Conservation (phyloP, 1,284 basidiomycete genomes). For the Phellopilus nigrolimitatus region DNA sequence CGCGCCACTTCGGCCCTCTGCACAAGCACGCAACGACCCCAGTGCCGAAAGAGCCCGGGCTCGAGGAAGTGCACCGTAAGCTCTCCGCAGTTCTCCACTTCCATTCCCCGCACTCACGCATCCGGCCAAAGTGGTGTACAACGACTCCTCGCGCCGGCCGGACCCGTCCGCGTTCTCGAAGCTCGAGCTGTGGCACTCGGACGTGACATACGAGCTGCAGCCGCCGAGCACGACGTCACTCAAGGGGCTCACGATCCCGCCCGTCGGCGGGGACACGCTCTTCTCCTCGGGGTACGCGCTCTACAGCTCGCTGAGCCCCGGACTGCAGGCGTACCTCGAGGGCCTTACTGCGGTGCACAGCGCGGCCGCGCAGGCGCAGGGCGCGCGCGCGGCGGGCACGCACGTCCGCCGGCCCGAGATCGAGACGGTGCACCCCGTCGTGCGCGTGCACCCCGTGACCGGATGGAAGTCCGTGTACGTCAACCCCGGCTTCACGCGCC, state of each 20-base stretch:
- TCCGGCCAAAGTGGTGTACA: slow-evolving; percentile 55
- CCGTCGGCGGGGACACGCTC: slow-evolving; percentile 64
- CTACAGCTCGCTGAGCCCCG: slow-evolving; percentile 66
- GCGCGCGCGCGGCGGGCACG: slow-evolving; percentile 57
- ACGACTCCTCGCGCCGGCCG: slow-evolving; percentile 62
- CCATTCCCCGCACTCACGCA: slow-evolving; percentile 33
- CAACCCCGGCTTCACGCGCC: slow-evolving; percentile 57
- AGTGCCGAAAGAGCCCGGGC: slow-evolving; percentile 60
- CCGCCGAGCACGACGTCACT: slow-evolving; percentile 69
- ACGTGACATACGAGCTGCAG: slow-evolving; percentile 76
- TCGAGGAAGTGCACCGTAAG: slow-evolving; percentile 76
- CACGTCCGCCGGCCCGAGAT: slow-evolving; percentile 62
- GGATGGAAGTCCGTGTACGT: slow-evolving; percentile 62
- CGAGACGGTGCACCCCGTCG: slow-evolving; percentile 65
- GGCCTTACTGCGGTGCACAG: slow-evolving; percentile 63
- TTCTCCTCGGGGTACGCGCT: slow-evolving; percentile 67
- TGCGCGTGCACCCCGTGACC: slow-evolving; percentile 74
- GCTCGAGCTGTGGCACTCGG: slow-evolving; percentile 78
- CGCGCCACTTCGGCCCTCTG: slow-evolving; percentile 69
- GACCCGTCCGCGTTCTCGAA: slow-evolving; percentile 69
- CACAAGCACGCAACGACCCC: slow-evolving; percentile 83
- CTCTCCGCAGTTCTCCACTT: slow-evolving; percentile 26
- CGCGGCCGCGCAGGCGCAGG: slow-evolving; percentile 62
- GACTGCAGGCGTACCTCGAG: slow-evolving; percentile 64
- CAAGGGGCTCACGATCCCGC: slow-evolving; percentile 60